Conservation (phyloP, 352 stramenopile species). For the Pythium guiyangense region DNA sequence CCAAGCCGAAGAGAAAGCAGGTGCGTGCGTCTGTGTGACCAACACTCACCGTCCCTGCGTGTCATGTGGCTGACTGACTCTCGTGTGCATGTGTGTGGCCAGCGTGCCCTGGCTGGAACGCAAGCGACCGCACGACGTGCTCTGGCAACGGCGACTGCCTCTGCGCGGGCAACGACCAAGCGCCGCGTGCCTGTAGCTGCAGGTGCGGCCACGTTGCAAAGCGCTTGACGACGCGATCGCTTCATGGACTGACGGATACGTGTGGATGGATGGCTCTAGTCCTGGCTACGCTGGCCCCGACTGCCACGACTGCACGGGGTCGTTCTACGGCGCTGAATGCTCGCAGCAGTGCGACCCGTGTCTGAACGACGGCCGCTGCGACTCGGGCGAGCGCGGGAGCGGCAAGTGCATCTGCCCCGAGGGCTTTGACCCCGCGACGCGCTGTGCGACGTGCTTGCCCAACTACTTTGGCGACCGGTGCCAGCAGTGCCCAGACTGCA, state of each 20-base stretch:
- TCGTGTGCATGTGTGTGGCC: conserved; percentile 2
- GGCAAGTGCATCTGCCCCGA: conserved; percentile 67
- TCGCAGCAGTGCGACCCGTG: conserved; percentile 60
- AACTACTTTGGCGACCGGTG: conserved; percentile 71
- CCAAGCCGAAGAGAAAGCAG: conserved; percentile 73
- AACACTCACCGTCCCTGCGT: neutral
- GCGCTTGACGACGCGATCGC: neutral
- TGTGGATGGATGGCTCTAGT: conserved; percentile 12
- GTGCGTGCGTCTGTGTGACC: conserved; percentile 19
- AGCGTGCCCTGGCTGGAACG: conserved; percentile 77
- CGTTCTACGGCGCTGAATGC: conserved; percentile 57
- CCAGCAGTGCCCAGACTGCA: conserved; percentile 71
- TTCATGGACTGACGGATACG: neutral
- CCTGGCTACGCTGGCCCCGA: conserved; percentile 64
- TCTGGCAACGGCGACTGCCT: conserved; percentile 64
- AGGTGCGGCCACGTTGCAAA: conserved; percentile 33
- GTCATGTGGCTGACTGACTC: neutral
- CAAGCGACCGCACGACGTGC: conserved; percentile 37
- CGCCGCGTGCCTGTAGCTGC: conserved; percentile 55
- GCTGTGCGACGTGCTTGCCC: conserved; percentile 76
- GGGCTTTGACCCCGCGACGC: conserved; percentile 70
- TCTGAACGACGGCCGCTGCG: conserved; percentile 67
- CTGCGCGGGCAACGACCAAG: conserved; percentile 61
- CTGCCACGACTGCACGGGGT: conserved; percentile 54
- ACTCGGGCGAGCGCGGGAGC: conserved; percentile 50